Conservation (phyloP, 2,329 filamentous ascomycete genomes). For the Ramularia endophylla region DNA sequence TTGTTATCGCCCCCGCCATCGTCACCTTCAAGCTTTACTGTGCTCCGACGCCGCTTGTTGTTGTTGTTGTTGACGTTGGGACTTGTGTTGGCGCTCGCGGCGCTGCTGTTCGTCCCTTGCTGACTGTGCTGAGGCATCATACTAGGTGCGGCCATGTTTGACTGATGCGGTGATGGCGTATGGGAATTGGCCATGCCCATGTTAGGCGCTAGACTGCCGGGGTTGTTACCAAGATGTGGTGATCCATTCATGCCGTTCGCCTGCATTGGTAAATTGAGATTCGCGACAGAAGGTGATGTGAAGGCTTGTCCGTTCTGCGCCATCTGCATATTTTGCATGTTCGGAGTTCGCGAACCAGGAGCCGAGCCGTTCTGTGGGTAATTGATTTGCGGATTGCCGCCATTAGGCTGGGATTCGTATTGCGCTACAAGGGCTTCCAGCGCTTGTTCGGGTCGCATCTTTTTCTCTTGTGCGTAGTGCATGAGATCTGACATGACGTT, state of each 20-base stretch:
- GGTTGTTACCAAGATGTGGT: conserved; percentile 39
- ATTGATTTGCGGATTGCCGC: conserved; percentile 40
- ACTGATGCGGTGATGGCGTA: conserved; percentile 42
- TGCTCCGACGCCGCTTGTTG: conserved; percentile 55
- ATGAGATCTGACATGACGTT: conserved; percentile 59
- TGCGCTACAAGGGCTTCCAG: conserved; percentile 47
- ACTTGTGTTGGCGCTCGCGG: conserved; percentile 56
- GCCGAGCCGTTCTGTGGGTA: conserved; percentile 37
- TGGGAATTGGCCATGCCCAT: conserved; percentile 29
- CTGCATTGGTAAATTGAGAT: conserved; percentile 49
- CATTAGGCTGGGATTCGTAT: conserved; percentile 32
- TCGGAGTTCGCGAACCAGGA: conserved; percentile 27
- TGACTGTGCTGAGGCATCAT: conserved; percentile 55
- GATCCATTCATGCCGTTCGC: conserved; percentile 48
- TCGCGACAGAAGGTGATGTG: conserved; percentile 53
- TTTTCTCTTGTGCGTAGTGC: conserved; percentile 49
- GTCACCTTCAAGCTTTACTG: conserved; percentile 54
- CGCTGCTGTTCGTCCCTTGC: conserved; percentile 49
- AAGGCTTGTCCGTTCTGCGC: conserved; percentile 33
- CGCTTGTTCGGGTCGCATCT: conserved; percentile 50
- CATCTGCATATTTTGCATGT: conserved; percentile 31
- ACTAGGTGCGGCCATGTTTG: conserved; percentile 40
- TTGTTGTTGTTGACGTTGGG: conserved; percentile 52
- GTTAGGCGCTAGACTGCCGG: conserved; percentile 18
- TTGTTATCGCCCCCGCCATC: conserved; percentile 39